phyloP scores from a whole-genome alignment of 495 filamentous ascomycete genomes.

The Penicillium flavigenum region DNA sequence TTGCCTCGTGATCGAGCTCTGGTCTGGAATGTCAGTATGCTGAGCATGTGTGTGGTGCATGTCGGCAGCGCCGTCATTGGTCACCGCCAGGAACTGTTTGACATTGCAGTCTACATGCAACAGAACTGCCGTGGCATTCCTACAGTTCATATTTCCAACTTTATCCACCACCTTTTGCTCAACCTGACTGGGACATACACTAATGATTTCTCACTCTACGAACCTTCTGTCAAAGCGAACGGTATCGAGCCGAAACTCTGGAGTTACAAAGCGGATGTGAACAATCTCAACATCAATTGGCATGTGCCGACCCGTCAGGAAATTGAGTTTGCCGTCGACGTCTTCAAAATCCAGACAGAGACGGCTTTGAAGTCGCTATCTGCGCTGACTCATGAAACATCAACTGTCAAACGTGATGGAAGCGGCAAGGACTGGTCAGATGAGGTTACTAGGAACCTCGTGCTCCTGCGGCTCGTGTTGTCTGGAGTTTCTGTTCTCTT shows the following conservation, averaged over 20 bases:
- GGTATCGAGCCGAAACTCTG: constrained; percentile 70
- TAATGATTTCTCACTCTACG: constrained; percentile 80
- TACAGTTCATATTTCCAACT: constrained; percentile 94
- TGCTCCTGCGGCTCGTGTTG: constrained; percentile 78
- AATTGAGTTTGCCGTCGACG: constrained; percentile 80
- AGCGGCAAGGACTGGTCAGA: constrained; percentile 99
- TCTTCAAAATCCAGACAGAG: constrained; percentile 77
- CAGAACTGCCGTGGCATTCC: constrained; percentile 89
- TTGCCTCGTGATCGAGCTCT: constrained; percentile 88
- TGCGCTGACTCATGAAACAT: constrained; percentile 73
- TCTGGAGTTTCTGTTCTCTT: constrained; percentile 89
- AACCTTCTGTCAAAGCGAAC: constrained; percentile 57
- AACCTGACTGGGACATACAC: constrained; percentile 94
- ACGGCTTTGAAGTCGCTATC: constrained; percentile 66
- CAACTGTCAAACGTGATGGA: constrained; percentile 86
- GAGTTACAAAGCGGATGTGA: constrained; percentile 68
- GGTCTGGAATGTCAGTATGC: constrained; percentile 95
- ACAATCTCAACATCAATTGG: constrained; percentile 82
- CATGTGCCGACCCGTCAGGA: constrained; percentile 78
- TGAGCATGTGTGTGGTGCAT: constrained; percentile 98
- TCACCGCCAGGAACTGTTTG: constrained; percentile 83
- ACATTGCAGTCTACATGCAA: constrained; percentile 94
- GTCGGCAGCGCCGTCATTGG: constrained; percentile 85
- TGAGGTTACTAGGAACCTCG: constrained; percentile 85
- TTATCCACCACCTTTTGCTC: constrained; percentile 97